These are phyloP conservation scores for Zhuliangozyma blackwelliae DNA, from an alignment of 1,139 yeast species.

Conservation along the genomic window DNA sequence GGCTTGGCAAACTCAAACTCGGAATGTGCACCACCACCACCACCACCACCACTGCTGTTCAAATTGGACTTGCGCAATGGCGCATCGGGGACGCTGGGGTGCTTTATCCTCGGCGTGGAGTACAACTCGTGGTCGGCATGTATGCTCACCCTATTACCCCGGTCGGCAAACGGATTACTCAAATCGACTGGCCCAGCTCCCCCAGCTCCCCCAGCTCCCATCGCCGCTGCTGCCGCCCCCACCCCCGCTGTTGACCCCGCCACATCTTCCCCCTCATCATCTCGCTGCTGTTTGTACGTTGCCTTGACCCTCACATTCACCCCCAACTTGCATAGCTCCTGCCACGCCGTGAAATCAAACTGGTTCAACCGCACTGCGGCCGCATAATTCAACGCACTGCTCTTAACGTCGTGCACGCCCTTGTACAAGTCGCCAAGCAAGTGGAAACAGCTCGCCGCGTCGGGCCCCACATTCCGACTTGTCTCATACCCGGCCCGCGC, in stretches of 20 bases:
- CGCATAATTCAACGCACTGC: conserved; percentile 64
- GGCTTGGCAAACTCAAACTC: conserved; percentile 34
- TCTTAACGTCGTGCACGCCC: conserved; percentile 55
- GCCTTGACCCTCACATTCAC: conserved; percentile 61
- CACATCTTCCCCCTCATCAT: background rate
- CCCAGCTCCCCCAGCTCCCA: background rate
- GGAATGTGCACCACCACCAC: background rate
- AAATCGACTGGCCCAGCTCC: conserved; percentile 8
- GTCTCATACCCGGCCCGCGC: conserved; percentile 27
- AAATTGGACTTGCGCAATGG: conserved; percentile 45
- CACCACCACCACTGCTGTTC: conserved; percentile 7
- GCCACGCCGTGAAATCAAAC: conserved; percentile 82
- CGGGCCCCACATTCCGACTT: conserved; percentile 48
- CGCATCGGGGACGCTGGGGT: conserved; percentile 46
- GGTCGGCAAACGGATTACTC: conserved; percentile 23
- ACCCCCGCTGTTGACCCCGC: conserved; percentile 1
- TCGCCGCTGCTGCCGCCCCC: background rate
- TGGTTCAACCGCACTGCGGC: conserved; percentile 72
- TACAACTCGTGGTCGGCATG: conserved; percentile 21
- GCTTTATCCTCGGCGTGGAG: conserved; percentile 47
- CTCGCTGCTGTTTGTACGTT: conserved; percentile 40
- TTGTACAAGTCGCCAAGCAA: conserved; percentile 68
- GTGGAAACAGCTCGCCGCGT: conserved; percentile 58
- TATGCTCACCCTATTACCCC: background rate
- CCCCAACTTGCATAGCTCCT: conserved; percentile 68